Conservation (phyloP, 2,329 filamentous ascomycete species). For the Leptographium galeiforme region DNA sequence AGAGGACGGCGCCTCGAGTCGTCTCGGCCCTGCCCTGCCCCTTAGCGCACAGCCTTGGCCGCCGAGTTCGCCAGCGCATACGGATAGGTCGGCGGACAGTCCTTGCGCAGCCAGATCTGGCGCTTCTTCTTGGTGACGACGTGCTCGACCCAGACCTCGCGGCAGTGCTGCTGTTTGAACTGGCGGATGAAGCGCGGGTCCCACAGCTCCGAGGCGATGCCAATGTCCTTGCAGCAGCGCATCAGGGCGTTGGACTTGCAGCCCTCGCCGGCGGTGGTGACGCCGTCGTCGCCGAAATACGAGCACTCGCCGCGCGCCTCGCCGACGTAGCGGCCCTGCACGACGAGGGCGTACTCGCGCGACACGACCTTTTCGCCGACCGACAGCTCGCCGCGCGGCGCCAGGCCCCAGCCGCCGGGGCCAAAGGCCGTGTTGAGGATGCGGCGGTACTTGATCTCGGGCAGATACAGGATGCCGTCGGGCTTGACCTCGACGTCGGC, state of each 20-base stretch:
- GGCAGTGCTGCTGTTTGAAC: slow-evolving; percentile 62
- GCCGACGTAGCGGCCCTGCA: slow-evolving; percentile 79
- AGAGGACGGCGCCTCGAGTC: too few species aligned
- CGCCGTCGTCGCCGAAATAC: slow-evolving; percentile 80
- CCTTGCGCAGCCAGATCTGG: slow-evolving; percentile 77
- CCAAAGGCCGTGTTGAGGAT: slow-evolving; percentile 87
- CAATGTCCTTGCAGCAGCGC: slow-evolving; percentile 96
- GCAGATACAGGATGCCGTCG: slow-evolving; percentile 89
- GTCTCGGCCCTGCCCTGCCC: background rate
- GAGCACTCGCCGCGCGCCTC: slow-evolving; percentile 89
- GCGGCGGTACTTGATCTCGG: slow-evolving; percentile 93
- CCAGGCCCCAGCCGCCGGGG: slow-evolving; percentile 89
- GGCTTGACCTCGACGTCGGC: slow-evolving; percentile 93
- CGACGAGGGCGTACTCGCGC: slow-evolving; percentile 84
- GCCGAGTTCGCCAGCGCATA: slow-evolving; percentile 22
- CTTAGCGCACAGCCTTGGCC: background rate
- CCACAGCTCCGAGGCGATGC: slow-evolving; percentile 91
- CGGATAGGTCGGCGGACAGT: slow-evolving; percentile 56
- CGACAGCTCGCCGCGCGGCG: slow-evolving; percentile 72
- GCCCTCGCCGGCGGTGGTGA: slow-evolving; percentile 89
- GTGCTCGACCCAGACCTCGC: slow-evolving; percentile 86
- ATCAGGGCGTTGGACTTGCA: slow-evolving; percentile 97
- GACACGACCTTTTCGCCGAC: slow-evolving; percentile 73
- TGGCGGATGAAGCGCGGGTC: slow-evolving; percentile 80
- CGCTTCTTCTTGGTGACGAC: slow-evolving; percentile 73